Base-by-base conservation (phyloP, 371 early-diverging fungal genomes). In the Amoeboaphelidium protococcarum region DNA sequence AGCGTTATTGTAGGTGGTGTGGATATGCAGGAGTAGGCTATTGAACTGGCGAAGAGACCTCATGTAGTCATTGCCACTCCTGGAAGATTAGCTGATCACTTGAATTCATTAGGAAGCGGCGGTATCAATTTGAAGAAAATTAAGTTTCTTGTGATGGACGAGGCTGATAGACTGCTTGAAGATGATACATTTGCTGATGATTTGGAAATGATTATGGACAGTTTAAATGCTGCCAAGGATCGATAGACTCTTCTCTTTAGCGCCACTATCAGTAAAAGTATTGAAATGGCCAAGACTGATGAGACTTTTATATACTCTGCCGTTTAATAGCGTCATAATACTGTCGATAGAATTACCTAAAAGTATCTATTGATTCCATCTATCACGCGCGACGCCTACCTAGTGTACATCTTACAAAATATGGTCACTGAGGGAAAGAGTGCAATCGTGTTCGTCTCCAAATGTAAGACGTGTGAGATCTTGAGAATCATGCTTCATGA, bases 31-130 rank as follows among this genome's bases (percentile, higher is more conserved):
- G 62, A 76, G 6, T 94, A 94, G 62, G 64, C 85, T 2, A 83
- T 87, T 52, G 84, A 81, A 3, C 65, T 98, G 13, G 77, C 82
- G n/a, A 88, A 82, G 50, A 79, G 85, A 46, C 95, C 95, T 3
- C 94, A 99, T 55, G 66, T 95, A 27, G 61, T 99, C 44, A 80
- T 98, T 19, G 83, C 83, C 54, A 98, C 99, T 3, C 98, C 98
- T 1, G 99, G 99, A 13, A 77, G 98, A 54, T 62, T 99, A 50
- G 79, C 84, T 54, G 96, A 97, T 61, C 88, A 94, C 58, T 61
- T 94, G 52, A 92, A 90, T 54, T 88, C 88, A 27, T 88, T 87
- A 58, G 75, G 79, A 25, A 85, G 83, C 52, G 75, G 74, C 20
- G 69, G 91, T 16, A 83, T 83, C 40, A 81, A 68, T 42, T 60